Base-by-base conservation (phyloP, 352 stramenopile species). In the Phytophthora macrochlamydospora region DNA sequence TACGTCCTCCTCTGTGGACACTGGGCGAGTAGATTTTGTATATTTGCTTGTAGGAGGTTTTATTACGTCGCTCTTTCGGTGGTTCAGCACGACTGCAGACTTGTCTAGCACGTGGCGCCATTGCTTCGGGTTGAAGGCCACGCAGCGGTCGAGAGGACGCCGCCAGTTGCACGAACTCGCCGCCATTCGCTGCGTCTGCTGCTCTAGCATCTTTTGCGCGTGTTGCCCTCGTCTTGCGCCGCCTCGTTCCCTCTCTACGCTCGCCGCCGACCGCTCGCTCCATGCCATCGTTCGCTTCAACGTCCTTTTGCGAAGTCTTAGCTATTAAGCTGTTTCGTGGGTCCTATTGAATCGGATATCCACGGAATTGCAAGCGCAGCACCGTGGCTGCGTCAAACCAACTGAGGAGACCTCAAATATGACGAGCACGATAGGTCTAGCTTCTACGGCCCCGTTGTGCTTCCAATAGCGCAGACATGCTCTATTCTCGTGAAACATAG, bases 121-220 rank as follows among this genome's bases (percentile, higher is more conserved):
- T 57, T 76, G 76, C 62, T 78, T 86, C 46, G 83, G 81, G 59
- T 89, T 68, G 48, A 89, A 92, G 4, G 67, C 61, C 59, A 78
- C 80, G 65, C 83, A 91, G 18, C 51, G 46, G 56, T 78, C 53
- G 51, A 91, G 48, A 9, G 83, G n/a, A 80, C 0, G 54, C 71
- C 28, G 79, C 80, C 44, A 91, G 63, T 12, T 65, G 72, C 59
- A 91, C 69, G 24, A 78, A 89, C 48, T 78, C 76, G n/a, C n/a
- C 56, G 13, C 30, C 18, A 4, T 18, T 18, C 37, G 31, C 6
- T 31, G 9, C 30, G 12, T 40, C 33, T 6, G 11, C 35, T 2
- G 42, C 14, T 29, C 30, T 7, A 1, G 24, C 54, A 24, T 50
- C 42, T 3, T 9, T 7, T 13, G 7, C 7, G n/a, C 30, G 7